Base-by-base conservation (phyloP, 148 eudicot species). In the Silene uniflora region DNA sequence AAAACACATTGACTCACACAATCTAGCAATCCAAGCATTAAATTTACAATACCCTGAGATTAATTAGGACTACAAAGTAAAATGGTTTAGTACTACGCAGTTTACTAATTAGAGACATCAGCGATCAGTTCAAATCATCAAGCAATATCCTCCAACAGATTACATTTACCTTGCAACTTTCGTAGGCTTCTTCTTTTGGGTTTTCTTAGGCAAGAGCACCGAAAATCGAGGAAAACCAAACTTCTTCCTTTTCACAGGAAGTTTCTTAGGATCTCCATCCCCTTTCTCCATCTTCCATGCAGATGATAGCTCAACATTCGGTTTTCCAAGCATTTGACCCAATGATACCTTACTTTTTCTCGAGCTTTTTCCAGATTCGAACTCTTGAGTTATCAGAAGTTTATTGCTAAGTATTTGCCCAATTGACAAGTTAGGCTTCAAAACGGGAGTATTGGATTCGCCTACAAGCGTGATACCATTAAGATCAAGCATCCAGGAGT, bases 331-430 rank as follows among this genome's bases (percentile, higher is more conserved):
- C 98, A 95, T 92, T 78, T 95, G 93, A 67, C 84, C 96, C 29
- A 95, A 82, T 2, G 98, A 90, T 27, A 88, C 81, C 75, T 91
- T 87, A 21, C 88, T 63, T 75, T 87, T 90, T 16, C 72, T 78
- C 27, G 79, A 63, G 73, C 63, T 71, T 27, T 76, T 73, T 21
- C 92, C 83, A 25, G 86, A 81, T 75, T 84, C 91, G 70, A 62
- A 92, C 59, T 92, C 97, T 77, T 92, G 94, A 0, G 94, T 85
- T 67, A 96, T 80, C 73, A 92, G 85, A 83, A 92, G 73, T 85
- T 96, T 96, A 77, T 89, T 82, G 84, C 91, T 96, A 79, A 96
- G 84, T 62, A 96, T 96, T 75, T 96, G 98, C 69, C 99, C 99
- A 0, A 92, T 96, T 49, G 99, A 96, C 77, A 92, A 78, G 0